Conservation (phyloP, 257 asterid genomes). For the Parsonsia alboflavescens region DNA sequence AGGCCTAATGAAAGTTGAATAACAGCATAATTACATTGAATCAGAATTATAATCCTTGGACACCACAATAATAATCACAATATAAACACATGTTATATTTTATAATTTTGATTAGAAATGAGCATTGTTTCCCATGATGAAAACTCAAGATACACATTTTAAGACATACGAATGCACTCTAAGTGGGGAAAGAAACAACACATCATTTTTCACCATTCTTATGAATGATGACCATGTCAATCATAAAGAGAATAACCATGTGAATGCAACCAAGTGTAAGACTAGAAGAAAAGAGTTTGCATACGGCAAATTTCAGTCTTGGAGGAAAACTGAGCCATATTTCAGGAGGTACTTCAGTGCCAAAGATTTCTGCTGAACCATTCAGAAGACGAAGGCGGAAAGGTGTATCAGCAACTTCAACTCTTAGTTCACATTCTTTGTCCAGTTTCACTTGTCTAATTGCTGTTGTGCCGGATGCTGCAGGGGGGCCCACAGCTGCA, state of each 20-base stretch:
- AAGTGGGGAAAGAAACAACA: background rate
- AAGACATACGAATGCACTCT: background rate
- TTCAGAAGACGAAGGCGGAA: constrained; percentile 71
- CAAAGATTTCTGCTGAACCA: constrained; percentile 86
- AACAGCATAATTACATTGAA: background rate
- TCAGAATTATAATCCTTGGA: background rate
- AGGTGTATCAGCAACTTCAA: constrained; percentile 75
- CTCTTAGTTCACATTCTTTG: constrained; percentile 85
- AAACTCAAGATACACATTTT: background rate
- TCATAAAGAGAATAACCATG: constrained; percentile 3
- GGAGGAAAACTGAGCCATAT: constrained; percentile 73
- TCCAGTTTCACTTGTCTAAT: constrained; percentile 81
- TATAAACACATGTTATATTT: no score
- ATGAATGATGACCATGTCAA: background rate
- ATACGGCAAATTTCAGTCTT: constrained; percentile 82
- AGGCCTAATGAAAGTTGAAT: constrained; percentile 46
- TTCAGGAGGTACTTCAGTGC: constrained; percentile 90
- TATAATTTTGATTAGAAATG: background rate
- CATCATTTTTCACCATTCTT: background rate
- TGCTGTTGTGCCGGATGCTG: constrained; percentile 37
- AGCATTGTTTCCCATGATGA: background rate
- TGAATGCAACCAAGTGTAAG: background rate
- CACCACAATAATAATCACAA: background rate
- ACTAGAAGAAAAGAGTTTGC: constrained; percentile 3
- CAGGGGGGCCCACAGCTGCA: constrained; percentile 46